A percentile compares a stretch with the other conserved stretches of the same genome.
Conservation (phyloP, 805 yeast species). For the Nakazawaea ernobii region DNA sequence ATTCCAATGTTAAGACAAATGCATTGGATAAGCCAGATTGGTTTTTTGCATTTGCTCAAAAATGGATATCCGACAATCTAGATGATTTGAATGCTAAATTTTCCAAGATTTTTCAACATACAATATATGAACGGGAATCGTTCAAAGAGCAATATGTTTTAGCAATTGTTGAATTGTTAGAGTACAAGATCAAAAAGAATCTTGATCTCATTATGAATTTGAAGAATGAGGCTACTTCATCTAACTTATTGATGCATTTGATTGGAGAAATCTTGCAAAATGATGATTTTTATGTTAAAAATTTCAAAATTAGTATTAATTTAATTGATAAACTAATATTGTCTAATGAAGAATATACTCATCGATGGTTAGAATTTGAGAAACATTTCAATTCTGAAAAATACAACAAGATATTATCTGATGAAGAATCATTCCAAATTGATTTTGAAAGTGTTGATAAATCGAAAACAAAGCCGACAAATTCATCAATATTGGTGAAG, state of each 20-base stretch:
- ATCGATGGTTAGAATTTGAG: constrained; percentile 51
- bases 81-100: constrained; percentile 24
- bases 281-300: constrained; percentile 42
- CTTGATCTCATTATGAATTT: constrained; percentile 17
- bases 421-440: constrained; percentile 46
- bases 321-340: constrained; percentile 24
- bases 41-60: constrained; percentile 47
- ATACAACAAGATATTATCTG: constrained; percentile 44
- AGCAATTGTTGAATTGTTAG: constrained; percentile 40
- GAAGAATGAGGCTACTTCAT: constrained; percentile 32
- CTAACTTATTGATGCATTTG: constrained; percentile 40
- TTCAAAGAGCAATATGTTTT: constrained; percentile 35
- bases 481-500: constrained; percentile 51
- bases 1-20: constrained; percentile 51
- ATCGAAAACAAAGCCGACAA: constrained; percentile 52
- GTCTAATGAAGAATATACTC: constrained; percentile 23
- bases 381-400: constrained; percentile 43
- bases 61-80: constrained; percentile 28
- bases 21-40: constrained; percentile 68
- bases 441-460: constrained; percentile 48
- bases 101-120: constrained; percentile 20
- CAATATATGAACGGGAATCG: constrained; percentile 14
- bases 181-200: constrained; percentile 33
- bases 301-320: constrained; percentile 30
- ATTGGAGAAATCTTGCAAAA: constrained; percentile 53